Base-by-base conservation (phyloP, 2,329 filamentous ascomycete genomes). In the Talaromyces sp. region DNA sequence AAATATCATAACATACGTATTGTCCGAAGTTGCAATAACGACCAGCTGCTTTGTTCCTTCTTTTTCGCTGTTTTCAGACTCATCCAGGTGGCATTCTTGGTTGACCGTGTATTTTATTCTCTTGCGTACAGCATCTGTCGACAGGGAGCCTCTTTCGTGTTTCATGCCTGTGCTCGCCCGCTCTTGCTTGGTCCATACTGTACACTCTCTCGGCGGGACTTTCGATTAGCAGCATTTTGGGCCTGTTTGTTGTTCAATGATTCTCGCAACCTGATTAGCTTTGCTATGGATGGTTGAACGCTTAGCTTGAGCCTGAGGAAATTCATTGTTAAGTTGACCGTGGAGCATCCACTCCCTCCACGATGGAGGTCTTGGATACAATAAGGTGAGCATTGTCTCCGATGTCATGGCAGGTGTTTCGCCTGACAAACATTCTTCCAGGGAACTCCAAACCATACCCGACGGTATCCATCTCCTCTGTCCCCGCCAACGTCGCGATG, bases 401-500 rank as follows among this genome's bases (percentile, higher is more conserved):
- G 7, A 9, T 37, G 2, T 37, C 13, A 25, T 37, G 11, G 5
- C 31, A 13, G 37, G 41, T 19, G 27, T 27, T 49, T 22, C 2
- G 5, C 22, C 59, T 59, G 25, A 66, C 64, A 33, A 13, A 57
- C 15, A 35, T 33, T 54, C 58, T 39, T 64, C 33, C 66, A 81
- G 79, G 67, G 79, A 81, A 71, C 70, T 82, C n/a, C 77, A 80
- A 70, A 71, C 74, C 66, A 73, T 81, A 59, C 78, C 80, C 5
- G 74, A 77, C 43, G 75, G 84, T 15, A 78, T 82, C 27, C 90
- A 93, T 71, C 81, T 91, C 61, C 85, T 92, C 66, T 93, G 90
- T 67, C 89, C 90, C 1, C 87, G 86, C 67, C 76, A 86, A 64
- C 79, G 82, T 69, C 84, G 87, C 56, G 85, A 90, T 1, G 90